phyloP scores from a whole-genome alignment of 208 protist species.

The Hexamita inflata region DNA sequence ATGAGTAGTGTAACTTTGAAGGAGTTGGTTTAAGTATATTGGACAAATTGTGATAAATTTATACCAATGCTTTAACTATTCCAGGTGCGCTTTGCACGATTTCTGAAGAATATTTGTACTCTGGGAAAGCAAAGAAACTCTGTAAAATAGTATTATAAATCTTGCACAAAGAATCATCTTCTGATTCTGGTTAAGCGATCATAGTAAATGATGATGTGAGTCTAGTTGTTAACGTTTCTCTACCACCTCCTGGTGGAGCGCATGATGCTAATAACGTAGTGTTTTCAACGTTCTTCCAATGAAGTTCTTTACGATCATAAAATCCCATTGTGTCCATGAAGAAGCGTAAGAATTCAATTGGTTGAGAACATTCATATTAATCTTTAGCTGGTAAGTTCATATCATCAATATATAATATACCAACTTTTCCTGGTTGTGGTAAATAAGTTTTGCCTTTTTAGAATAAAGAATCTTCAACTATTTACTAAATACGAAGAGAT shows the following conservation, averaged over 20 bases:
- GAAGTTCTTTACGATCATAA: conserved; percentile 23
- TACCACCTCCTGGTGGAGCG: conserved; percentile 76
- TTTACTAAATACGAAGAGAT: conserved; percentile 74
- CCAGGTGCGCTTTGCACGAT: conserved; percentile 7
- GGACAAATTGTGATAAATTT: conserved; percentile 63
- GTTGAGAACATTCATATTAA: conserved; percentile 79
- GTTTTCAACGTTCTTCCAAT: conserved; percentile 19
- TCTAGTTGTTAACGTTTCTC: conserved; percentile 68
- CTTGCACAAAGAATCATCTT: conserved; percentile 67
- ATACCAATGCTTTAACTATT: conserved; percentile 65
- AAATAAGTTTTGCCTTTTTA: conserved; percentile 66
- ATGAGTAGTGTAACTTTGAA: conserved; percentile 87
- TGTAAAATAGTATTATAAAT: conserved; percentile 73
- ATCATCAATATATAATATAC: conserved; percentile 86
- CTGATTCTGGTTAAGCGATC: conserved; percentile 70
- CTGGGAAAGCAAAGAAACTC: conserved; percentile 66
- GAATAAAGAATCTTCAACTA: conserved; percentile 17
- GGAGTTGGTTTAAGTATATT: conserved; percentile 48
- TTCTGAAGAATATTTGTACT: conserved; percentile 42
- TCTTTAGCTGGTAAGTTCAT: conserved; percentile 87
- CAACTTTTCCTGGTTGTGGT: conserved; percentile 68
- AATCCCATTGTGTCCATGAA: conserved; percentile 75
- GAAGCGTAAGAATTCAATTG: conserved; percentile 86
- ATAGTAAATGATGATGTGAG: conserved; percentile 64
- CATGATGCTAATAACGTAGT: conserved; percentile 62